Percentiles rank a stretch among this genome's conserved stretches.
phyloP scores from a whole-genome alignment of 805 yeast genomes.

The Saccharomycopsis sp. region DNA sequence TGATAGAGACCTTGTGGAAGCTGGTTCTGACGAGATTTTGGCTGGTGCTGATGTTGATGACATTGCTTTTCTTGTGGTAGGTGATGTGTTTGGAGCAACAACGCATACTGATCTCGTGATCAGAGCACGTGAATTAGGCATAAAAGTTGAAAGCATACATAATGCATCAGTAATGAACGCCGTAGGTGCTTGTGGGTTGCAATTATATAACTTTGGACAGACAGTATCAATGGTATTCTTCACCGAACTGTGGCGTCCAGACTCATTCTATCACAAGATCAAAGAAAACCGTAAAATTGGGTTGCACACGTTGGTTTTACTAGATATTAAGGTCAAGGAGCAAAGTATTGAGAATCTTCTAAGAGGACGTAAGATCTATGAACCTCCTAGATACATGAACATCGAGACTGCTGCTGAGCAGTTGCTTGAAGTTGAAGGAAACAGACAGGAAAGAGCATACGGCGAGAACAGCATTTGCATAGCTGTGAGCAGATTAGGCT shows the following conservation, averaged over 20 bases:
- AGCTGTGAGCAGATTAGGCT: slow-evolving; percentile 86
- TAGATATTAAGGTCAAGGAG: slow-evolving; percentile 95
- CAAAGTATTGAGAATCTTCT: slow-evolving; percentile 93
- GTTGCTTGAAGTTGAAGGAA: slow-evolving; percentile 79
- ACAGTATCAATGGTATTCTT: slow-evolving; percentile 95
- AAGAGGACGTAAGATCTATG: slow-evolving; percentile 84
- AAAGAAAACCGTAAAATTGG: slow-evolving; percentile 88
- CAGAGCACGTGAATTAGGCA: slow-evolving; percentile 80
- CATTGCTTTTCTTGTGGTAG: slow-evolving; percentile 91
- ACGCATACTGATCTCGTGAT: slow-evolving; percentile 93
- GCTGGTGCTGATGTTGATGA: slow-evolving; percentile 73
- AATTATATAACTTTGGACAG: slow-evolving; percentile 91
- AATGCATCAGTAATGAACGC: slow-evolving; percentile 98
- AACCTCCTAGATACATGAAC: slow-evolving; percentile 95
- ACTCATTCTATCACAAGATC: slow-evolving; percentile 83
- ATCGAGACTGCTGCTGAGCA: slow-evolving; percentile 87
- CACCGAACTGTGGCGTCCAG: slow-evolving; percentile 95
- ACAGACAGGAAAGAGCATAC: slow-evolving; percentile 70
- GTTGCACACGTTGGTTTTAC: slow-evolving; percentile 77
- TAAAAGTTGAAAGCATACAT: slow-evolving; percentile 77
- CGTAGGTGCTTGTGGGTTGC: slow-evolving; percentile 96
- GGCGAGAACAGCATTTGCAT: slow-evolving; percentile 87
- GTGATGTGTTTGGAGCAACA: slow-evolving; percentile 97
- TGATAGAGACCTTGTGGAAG: slow-evolving; percentile 90
- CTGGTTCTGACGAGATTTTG: slow-evolving; percentile 78